These are phyloP conservation scores for Trypanosoma lewisi DNA, from an alignment of 208 protist species.

Conservation along the genomic window DNA sequence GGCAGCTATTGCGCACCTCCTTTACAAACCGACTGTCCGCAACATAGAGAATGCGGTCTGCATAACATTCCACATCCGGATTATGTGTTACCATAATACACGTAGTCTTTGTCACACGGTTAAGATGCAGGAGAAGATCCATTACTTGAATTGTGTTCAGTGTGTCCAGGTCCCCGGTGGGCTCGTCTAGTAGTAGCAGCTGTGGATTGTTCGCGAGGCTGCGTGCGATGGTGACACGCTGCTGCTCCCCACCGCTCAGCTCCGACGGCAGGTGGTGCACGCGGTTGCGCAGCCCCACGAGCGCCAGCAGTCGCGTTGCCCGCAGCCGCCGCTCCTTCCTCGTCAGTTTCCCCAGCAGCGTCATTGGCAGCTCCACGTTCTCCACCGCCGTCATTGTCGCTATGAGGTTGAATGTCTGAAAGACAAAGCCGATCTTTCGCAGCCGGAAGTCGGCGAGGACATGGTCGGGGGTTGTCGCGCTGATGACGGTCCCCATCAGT, in stretches of 20 bases:
- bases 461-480: slow-evolving; percentile 60
- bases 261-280: slow-evolving; percentile 95
- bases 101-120: slow-evolving; percentile 90
- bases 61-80: slow-evolving; percentile 97
- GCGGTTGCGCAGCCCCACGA: slow-evolving; percentile 95
- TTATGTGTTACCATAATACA: slow-evolving; percentile 98
- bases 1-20: slow-evolving; percentile 88
- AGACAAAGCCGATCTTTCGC: slow-evolving; percentile 94
- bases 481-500: slow-evolving; percentile 78
- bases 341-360: slow-evolving; percentile 85
- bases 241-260: slow-evolving; percentile 97
- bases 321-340: slow-evolving; percentile 77
- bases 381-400: slow-evolving; percentile 96
- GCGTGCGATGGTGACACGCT: slow-evolving; percentile 92
- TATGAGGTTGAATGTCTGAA: slow-evolving; percentile 98
- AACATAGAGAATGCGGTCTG: slow-evolving; percentile 95
- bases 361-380: slow-evolving; percentile 98
- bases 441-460: slow-evolving; percentile 91
- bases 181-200: slow-evolving; percentile 96
- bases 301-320: slow-evolving; percentile 80
- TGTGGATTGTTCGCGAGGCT: slow-evolving; percentile 94
- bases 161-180: slow-evolving; percentile 96
- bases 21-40: slow-evolving; percentile 88
- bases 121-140: slow-evolving; percentile 96
- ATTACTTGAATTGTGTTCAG: slow-evolving; percentile 96